Evolutionary conservation across 257 asterid species (phyloP), one percentile per base, ranked within the genome.

Genomic region (Ligustrum vulgare): DNA sequence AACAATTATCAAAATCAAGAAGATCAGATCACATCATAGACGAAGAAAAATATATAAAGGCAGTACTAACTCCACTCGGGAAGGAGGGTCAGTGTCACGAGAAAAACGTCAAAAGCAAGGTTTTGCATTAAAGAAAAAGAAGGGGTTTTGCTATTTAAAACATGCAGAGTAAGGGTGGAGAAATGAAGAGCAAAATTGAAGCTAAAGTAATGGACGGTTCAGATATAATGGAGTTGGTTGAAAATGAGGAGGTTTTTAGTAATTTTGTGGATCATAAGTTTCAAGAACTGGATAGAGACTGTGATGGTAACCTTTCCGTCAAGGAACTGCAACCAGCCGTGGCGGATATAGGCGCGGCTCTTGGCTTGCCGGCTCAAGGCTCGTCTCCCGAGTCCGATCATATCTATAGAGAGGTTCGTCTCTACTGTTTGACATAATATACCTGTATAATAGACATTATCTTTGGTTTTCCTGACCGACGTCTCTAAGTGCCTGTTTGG

Each of bases 151-250:
- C 23, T 66, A 62, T 43, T 45, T 25, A 8, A 49, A 78, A 74
- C 75, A 77, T 75, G 87, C 80, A 81, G 60, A 66, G 35, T 35
- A 65, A 72, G 28, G 49, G 33, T 34, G 41, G 28, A 36, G 49
- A 72, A 67, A 82, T 77, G 86, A 70, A 70, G 83, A 85, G 75
- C 35, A 81, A 83, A 73, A 74, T 81, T 22, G 69, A 82, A 32
- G 67, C 72, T 45, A 89, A 89, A 85, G 93, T 89, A 79, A 73
- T 94, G 95, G 99, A 94, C 92, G 98, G 99, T 80, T 92, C 99
- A 45, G 90, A 89, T 84, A 87, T 91, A 89, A 89, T 87, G 94
- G 84, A 91, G 96, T 87, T 94, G 80, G 99, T 94, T 85, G 97
- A 88, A 81, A 89, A 92, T 73, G 90, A 91, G 84, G 73, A 79